phyloP scores from a whole-genome alignment of 495 filamentous ascomycete species.

The Thozetella sp. region DNA sequence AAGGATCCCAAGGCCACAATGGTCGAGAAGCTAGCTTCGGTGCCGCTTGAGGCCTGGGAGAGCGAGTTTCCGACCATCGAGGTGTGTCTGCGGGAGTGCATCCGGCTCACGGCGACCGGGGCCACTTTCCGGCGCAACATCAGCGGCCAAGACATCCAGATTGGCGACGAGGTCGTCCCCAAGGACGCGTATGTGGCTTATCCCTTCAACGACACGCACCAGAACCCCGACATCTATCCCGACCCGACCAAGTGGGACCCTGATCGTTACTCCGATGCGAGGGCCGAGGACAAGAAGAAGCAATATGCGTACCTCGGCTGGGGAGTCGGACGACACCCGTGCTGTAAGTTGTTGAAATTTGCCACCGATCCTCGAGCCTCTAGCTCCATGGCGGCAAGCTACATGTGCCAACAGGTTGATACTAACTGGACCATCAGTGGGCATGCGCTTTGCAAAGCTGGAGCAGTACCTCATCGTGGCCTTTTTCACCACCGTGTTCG shows the following conservation, averaged over 20 bases:
- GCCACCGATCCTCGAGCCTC: too few species aligned
- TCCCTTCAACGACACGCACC: slow-evolving; percentile 32
- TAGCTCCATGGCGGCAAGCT: too few species aligned
- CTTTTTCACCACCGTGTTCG: too few species aligned
- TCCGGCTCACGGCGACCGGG: slow-evolving; percentile 35
- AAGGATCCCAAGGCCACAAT: slow-evolving; percentile 27
- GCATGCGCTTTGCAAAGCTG: too few species aligned
- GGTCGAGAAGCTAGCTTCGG: slow-evolving; percentile 30
- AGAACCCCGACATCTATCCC: slow-evolving; percentile 40
- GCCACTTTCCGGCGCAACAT: slow-evolving; percentile 35
- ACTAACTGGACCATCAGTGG: too few species aligned
- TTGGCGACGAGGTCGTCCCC: slow-evolving; percentile 43
- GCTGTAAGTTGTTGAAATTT: too few species aligned
- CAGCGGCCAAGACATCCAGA: slow-evolving; percentile 28
- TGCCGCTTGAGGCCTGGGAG: slow-evolving; percentile 47
- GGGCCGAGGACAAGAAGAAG: too few species aligned
- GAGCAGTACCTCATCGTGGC: too few species aligned
- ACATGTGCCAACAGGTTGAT: too few species aligned
- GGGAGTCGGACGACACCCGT: too few species aligned
- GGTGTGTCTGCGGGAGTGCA: slow-evolving; percentile 42
- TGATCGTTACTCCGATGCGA: too few species aligned
- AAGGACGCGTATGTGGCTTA: slow-evolving; percentile 34
- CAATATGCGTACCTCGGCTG: too few species aligned
- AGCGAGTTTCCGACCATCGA: slow-evolving; percentile 43
- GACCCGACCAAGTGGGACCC: slow-evolving; percentile 46